Conservation (phyloP, 768 basidiomycete species). For the Tulasnella sp. region DNA sequence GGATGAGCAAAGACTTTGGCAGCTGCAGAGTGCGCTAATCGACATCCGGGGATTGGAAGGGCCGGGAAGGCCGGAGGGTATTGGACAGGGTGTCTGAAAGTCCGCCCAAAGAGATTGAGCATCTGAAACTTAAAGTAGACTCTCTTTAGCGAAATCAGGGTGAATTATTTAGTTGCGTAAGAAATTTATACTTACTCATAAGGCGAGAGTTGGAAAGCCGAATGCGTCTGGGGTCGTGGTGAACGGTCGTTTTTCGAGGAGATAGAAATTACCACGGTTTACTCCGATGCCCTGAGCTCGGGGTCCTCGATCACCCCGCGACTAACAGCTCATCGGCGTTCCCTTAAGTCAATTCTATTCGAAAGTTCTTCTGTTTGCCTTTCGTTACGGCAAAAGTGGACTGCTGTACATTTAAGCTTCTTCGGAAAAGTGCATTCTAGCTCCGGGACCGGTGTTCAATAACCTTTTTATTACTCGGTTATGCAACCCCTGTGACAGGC, state of each 20-base stretch:
- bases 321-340: no score
- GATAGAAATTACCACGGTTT: conserved; percentile 5
- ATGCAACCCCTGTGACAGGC: not conserved
- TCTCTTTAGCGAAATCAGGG: not conserved
- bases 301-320: not conserved
- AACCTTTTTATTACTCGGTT: not conserved
- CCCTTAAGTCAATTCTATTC: not conserved
- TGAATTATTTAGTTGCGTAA: not conserved
- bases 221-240: not conserved
- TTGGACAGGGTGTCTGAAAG: conserved; percentile 24
- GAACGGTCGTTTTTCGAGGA: conserved; percentile 17
- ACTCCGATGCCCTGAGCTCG: not conserved
- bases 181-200: not conserved
- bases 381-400: no score
- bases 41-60: conserved; percentile 12
- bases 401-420: not conserved
- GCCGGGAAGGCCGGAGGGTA: not conserved
- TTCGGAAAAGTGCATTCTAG: not conserved
- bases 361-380: not conserved
- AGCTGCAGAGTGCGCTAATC: not conserved
- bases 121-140: conserved; percentile 10
- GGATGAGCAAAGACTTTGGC: conserved; percentile 9
- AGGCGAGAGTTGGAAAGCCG: not conserved
- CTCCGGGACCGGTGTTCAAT: not conserved
- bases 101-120: conserved; percentile 24